Evolutionary conservation across 768 basidiomycete genomes (phyloP).

Genomic region (Trametes gibbosa): DNA sequence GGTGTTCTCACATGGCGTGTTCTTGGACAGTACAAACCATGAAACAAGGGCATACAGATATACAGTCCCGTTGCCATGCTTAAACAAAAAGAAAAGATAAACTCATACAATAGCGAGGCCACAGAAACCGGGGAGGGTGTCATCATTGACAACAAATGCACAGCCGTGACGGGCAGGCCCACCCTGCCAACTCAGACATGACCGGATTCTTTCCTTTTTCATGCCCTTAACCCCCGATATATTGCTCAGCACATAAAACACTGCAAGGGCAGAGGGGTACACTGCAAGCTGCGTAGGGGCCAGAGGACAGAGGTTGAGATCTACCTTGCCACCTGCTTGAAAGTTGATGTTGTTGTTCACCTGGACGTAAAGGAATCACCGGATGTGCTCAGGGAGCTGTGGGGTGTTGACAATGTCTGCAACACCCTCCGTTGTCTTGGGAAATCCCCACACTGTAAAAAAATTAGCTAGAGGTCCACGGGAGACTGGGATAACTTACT

Average conservation of each 20-base stretch:
- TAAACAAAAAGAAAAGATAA: conserved; percentile 29
- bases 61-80: neutral
- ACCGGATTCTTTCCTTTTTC: conserved; percentile 25
- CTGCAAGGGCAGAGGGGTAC: conserved; percentile 1
- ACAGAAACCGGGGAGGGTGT: conserved; percentile 14
- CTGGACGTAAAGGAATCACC: neutral
- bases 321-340: neutral
- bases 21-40: neutral
- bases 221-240: conserved; percentile 26
- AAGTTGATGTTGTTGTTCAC: neutral
- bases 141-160: conserved; percentile 22
- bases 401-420: neutral
- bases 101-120: conserved; percentile 22
- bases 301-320: neutral
- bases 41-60: neutral
- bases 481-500: neutral
- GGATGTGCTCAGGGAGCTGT: neutral
- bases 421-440: neutral
- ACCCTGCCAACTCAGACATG: conserved; percentile 24
- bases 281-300: neutral
- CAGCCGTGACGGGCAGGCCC: conserved; percentile 19
- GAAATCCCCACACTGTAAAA: neutral
- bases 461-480: neutral
- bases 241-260: conserved; percentile 32
- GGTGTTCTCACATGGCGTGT: neutral